Percentiles rank a stretch among this genome's conserved stretches.
These are phyloP conservation scores for Pittosporum tobira DNA, from an alignment of 129 eudicot genomes.

Conservation along the genomic window DNA sequence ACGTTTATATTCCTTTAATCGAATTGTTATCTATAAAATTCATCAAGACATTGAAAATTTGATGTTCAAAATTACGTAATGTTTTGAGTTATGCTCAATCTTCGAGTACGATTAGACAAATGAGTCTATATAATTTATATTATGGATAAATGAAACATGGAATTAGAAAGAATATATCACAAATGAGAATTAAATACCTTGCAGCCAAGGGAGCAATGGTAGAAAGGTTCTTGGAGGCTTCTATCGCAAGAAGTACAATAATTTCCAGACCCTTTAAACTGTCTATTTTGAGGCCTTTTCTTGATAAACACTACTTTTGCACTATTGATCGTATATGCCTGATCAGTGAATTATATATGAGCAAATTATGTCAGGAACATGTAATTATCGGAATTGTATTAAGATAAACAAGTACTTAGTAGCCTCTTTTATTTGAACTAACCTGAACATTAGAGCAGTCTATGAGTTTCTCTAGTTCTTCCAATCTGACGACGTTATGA, in stretches of 20 bases:
- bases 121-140: too few relatives aligned
- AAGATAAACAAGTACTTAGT: not conserved
- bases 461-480: conserved; percentile 86
- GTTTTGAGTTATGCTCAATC: not conserved
- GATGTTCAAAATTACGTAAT: not conserved
- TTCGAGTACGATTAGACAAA: not conserved
- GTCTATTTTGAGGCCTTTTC: conserved; percentile 97
- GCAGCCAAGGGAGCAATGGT: conserved; percentile 96
- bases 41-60: too few relatives aligned
- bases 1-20: too few relatives aligned
- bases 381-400: not conserved
- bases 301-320: conserved; percentile 90
- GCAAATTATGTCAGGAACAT: not conserved
- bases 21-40: too few relatives aligned
- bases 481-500: conserved; percentile 82
- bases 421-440: not conserved
- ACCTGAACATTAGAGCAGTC: conserved; percentile 98
- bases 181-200: conserved; percentile 47
- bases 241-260: conserved; percentile 97
- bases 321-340: conserved; percentile 97
- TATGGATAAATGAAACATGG: too few relatives aligned
- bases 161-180: too few relatives aligned
- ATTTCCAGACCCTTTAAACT: conserved; percentile 81
- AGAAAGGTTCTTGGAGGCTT: conserved; percentile 90
- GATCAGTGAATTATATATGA: conserved; percentile 2